phyloP scores from a whole-genome alignment of 257 asterid species.

The Solanum chilense region DNA sequence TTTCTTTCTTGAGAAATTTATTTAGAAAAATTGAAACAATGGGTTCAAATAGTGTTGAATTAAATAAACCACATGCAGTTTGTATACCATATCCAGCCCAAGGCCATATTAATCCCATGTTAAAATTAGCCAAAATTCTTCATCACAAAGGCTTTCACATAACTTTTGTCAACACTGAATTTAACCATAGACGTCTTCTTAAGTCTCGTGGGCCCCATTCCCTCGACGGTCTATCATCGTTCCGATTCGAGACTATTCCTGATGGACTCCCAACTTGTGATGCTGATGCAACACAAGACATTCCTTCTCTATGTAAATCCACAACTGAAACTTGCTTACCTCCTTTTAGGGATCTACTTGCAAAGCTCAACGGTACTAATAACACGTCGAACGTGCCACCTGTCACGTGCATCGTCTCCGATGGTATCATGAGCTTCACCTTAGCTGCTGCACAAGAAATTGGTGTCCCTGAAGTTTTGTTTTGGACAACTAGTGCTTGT shows the following conservation, averaged over 20 bases:
- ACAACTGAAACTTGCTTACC: not conserved
- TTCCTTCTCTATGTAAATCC: not conserved
- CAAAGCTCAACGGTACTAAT: not conserved
- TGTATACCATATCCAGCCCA: not conserved
- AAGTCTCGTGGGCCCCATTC: not conserved
- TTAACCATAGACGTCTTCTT: not conserved
- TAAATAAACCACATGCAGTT: not conserved
- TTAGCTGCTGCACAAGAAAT: not conserved
- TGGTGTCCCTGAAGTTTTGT: not conserved
- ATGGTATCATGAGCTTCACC: not conserved
- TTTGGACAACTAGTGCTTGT: slow-evolving; percentile 2
- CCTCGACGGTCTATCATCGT: not conserved
- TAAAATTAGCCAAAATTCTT: not conserved
- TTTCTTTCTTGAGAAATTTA: not conserved
- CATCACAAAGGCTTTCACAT: not conserved
- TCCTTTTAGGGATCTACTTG: not conserved
- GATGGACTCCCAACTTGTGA: not conserved
- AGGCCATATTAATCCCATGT: not conserved
- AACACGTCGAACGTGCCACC: not conserved
- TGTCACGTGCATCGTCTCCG: not conserved
- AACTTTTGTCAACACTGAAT: not conserved
- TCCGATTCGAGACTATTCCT: not conserved
- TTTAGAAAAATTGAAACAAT: not conserved
- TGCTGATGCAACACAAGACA: not conserved
- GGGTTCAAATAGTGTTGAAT: not conserved